phyloP scores from a whole-genome alignment of 495 filamentous ascomycete genomes.

The Poronia punctata region DNA sequence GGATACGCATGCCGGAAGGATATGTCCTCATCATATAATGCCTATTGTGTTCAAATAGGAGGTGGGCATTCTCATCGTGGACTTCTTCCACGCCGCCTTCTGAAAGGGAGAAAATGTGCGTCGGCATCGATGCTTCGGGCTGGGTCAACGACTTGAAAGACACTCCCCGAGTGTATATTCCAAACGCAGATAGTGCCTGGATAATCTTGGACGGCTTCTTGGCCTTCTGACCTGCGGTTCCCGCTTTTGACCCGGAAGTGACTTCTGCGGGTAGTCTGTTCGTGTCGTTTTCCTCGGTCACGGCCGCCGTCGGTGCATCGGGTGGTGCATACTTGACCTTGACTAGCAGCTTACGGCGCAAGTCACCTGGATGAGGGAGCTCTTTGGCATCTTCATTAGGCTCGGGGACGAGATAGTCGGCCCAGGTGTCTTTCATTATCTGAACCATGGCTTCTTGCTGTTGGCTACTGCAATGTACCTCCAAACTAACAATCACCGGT shows the following conservation, averaged over 20 bases:
- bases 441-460: constrained; percentile 87
- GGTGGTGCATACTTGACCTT: constrained; percentile 74
- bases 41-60: constrained; percentile 78
- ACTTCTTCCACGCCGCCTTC: constrained; percentile 70
- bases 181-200: constrained; percentile 62
- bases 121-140: constrained; percentile 60
- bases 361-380: constrained; percentile 58
- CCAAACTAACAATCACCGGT: constrained; percentile 81
- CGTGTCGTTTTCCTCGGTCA: constrained; percentile 15
- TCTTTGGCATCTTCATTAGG: constrained; percentile 38
- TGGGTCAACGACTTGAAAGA: constrained; percentile 65
- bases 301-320: constrained; percentile 22
- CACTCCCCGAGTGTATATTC: constrained; percentile 74
- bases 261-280: constrained; percentile 11
- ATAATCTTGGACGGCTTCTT: constrained; percentile 62
- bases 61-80: constrained; percentile 50
- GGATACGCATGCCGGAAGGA: constrained; percentile 72
- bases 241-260: constrained; percentile 11
- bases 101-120: constrained; percentile 81
- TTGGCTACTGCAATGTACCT: constrained; percentile 70
- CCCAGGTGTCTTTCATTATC: constrained; percentile 79
- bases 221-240: constrained; percentile 23
- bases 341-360: constrained; percentile 75
- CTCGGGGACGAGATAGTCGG: constrained; percentile 56
- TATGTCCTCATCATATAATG: constrained; percentile 81